Evolutionary conservation across 345 rosid genomes (phyloP).

Genomic region (Corymbia maculata): DNA sequence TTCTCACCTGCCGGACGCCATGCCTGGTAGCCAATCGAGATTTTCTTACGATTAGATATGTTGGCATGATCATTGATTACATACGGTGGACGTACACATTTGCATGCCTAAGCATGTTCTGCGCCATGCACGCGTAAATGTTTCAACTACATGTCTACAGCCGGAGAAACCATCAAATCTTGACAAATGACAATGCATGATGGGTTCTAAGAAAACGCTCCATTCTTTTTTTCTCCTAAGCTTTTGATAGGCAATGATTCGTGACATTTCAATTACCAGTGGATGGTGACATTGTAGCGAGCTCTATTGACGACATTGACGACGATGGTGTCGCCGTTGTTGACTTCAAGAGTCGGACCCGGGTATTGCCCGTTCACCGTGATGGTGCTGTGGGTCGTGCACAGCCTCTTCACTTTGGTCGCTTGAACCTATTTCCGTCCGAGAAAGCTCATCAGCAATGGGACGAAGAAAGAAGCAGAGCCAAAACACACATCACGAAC

Average conservation of each 20-base stretch:
- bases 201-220: not conserved
- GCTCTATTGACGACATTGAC: slow-evolving; percentile 61
- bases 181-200: not conserved
- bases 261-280: slow-evolving; percentile 45
- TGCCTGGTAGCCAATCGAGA: slow-evolving; percentile 36
- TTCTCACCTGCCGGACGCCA: slow-evolving; percentile 74
- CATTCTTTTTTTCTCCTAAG: not conserved
- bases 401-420: slow-evolving; percentile 89
- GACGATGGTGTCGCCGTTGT: slow-evolving; percentile 62
- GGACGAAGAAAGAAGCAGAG: not conserved
- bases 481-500: not conserved
- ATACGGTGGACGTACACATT: not conserved
- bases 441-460: not conserved
- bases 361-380: slow-evolving; percentile 96
- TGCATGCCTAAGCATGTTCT: not conserved
- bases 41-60: not conserved
- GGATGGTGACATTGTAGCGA: slow-evolving; percentile 69
- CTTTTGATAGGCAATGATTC: not conserved
- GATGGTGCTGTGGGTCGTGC: slow-evolving; percentile 61
- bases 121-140: slow-evolving; percentile 51
- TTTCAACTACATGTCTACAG: not conserved
- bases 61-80: not conserved
- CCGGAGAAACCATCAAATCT: not conserved
- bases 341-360: slow-evolving; percentile 77
- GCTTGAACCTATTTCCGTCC: slow-evolving; percentile 44